phyloP scores from a whole-genome alignment of 768 basidiomycete genomes.

The Leccinellum rugosiceps region DNA sequence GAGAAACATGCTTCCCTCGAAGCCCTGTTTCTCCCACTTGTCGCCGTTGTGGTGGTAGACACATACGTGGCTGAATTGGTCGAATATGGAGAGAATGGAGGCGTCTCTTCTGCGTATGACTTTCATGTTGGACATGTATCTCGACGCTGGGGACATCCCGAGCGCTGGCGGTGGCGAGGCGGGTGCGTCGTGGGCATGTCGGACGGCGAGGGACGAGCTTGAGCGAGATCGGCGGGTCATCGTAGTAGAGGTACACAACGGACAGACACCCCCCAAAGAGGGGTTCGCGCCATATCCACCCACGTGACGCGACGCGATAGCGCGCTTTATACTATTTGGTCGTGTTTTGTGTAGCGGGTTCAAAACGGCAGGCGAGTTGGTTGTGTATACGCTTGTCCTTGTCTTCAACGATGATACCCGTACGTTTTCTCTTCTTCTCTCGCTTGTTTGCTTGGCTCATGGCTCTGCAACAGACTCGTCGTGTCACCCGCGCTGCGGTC shows the following conservation, averaged over 20 bases:
- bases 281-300: slow-evolving; percentile 9
- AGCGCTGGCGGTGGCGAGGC: slow-evolving; percentile 10
- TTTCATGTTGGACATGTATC: slow-evolving; percentile 77
- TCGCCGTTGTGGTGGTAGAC: slow-evolving; percentile 71
- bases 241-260: not conserved
- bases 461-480: slow-evolving; percentile 52
- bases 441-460: too few species aligned
- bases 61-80: slow-evolving; percentile 87
- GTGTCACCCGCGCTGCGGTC: slow-evolving; percentile 57
- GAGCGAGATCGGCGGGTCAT: slow-evolving; percentile 27
- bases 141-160: slow-evolving; percentile 62
- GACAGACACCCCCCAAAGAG: slow-evolving; percentile 12
- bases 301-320: slow-evolving; percentile 37
- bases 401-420: slow-evolving; percentile 45
- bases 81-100: slow-evolving; percentile 74
- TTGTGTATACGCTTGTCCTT: slow-evolving; percentile 4
- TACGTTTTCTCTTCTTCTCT: slow-evolving; percentile 7
- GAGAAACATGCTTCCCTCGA: slow-evolving; percentile 86
- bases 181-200: slow-evolving; percentile 6
- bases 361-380: slow-evolving; percentile 32
- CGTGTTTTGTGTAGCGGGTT: slow-evolving; percentile 36
- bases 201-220: slow-evolving; percentile 23
- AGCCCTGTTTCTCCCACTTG: slow-evolving; percentile 82
- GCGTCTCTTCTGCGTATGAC: slow-evolving; percentile 77
- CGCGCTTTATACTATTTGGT: slow-evolving; percentile 33